These are phyloP conservation scores for Didymella lethalis DNA, from an alignment of 2,329 filamentous ascomycete genomes.

Conservation along the genomic window DNA sequence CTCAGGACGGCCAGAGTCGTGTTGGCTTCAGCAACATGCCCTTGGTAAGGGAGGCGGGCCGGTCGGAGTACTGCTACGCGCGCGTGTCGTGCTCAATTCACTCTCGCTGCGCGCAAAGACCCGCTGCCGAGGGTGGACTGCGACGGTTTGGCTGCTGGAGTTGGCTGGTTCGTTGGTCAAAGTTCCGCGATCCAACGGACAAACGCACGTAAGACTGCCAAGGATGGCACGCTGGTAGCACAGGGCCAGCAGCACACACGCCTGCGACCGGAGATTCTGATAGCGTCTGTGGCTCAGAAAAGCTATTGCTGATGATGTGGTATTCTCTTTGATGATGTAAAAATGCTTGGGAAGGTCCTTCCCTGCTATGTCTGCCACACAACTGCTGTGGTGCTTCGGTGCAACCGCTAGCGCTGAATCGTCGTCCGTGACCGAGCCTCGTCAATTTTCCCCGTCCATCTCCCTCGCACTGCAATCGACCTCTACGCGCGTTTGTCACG, in stretches of 20 bases:
- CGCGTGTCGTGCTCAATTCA: conserved; percentile 5
- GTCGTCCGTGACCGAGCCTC: neutral
- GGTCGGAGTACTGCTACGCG: neutral
- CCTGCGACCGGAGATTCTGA: neutral
- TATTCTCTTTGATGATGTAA: neutral
- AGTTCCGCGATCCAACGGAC: conserved; percentile 37
- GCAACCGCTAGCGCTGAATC: conserved; percentile 1
- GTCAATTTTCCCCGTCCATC: conserved; percentile 21
- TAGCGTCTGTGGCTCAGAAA: neutral
- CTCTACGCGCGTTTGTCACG: conserved; percentile 21
- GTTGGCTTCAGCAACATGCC: conserved; percentile 16
- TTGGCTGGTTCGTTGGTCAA: conserved; percentile 33
- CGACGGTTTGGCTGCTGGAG: conserved; percentile 28
- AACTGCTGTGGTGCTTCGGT: conserved; percentile 1
- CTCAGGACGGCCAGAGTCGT: conserved; percentile 40
- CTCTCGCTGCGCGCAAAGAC: conserved; percentile 24
- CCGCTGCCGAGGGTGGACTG: conserved; percentile 19
- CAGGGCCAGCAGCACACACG: conserved; percentile 6
- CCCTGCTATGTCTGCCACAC: neutral
- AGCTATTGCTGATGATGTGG: neutral
- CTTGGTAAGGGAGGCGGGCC: conserved; percentile 10
- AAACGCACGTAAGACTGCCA: conserved; percentile 31
- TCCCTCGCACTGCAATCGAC: conserved; percentile 26
- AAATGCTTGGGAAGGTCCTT: neutral
- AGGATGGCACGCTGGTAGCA: conserved; percentile 29